Evolutionary conservation across 225 moss, liverwort and hornwort species (phyloP).

Genomic region (Thuidium tamariscinum): DNA sequence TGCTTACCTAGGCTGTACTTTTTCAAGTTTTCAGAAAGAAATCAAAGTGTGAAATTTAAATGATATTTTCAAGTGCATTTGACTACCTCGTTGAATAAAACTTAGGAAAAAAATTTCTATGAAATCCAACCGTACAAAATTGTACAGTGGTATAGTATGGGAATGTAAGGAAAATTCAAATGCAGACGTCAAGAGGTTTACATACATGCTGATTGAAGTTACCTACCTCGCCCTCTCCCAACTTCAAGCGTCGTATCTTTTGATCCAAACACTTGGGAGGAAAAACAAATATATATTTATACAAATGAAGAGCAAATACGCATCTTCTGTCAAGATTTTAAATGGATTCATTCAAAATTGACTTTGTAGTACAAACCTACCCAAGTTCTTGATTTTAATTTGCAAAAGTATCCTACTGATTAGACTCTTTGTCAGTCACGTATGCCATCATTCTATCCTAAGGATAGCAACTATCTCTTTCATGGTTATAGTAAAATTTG

Average conservation of each 20-base stretch:
- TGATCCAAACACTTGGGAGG: neutral
- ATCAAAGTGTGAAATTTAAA: too few species aligned
- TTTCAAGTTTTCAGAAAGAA: neutral
- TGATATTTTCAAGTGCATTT: neutral
- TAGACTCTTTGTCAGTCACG: neutral
- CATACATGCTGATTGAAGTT: neutral
- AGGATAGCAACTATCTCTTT: neutral
- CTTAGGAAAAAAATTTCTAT: accelerated
- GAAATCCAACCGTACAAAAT: neutral
- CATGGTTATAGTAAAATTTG: neutral
- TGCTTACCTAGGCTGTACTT: neutral
- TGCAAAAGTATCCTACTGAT: neutral
- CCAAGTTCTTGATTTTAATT: neutral
- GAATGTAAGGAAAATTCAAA: neutral
- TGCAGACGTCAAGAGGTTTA: neutral
- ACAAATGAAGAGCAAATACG: neutral
- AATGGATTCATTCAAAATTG: neutral
- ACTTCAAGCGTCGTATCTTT: neutral
- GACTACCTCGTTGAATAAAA: neutral
- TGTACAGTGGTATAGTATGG: neutral
- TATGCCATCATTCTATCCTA: neutral
- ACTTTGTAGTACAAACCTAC: neutral
- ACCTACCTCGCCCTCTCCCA: accelerated
- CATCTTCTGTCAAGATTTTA: neutral
- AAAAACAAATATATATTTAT: neutral